A percentile compares a stretch with the other conserved stretches of the same genome.
phyloP scores from a whole-genome alignment of 1,284 basidiomycete genomes.

The Leccinum griseonigrum region DNA sequence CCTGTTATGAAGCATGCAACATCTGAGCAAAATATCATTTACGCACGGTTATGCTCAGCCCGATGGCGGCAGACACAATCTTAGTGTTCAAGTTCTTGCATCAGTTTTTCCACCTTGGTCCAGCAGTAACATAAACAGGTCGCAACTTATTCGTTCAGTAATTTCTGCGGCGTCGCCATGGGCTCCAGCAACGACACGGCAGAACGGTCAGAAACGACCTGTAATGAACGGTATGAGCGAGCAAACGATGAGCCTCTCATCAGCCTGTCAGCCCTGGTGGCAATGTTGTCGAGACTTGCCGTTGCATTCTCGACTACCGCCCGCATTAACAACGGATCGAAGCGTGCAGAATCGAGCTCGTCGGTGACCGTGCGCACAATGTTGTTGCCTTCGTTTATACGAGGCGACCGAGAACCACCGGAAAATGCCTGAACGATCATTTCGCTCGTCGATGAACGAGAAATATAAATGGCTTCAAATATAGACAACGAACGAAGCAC shows the following conservation, averaged over 20 bases:
- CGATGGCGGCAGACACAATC: conserved; percentile 57
- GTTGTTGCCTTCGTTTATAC: conserved; percentile 71
- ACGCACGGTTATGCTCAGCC: conserved; percentile 61
- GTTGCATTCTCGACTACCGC: conserved; percentile 74
- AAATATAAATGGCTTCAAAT: conserved; percentile 84
- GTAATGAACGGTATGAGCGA: background rate
- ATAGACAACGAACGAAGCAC: conserved; percentile 78
- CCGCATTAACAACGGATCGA: conserved; percentile 82
- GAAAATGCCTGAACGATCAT: conserved; percentile 71
- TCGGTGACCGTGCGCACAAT: conserved; percentile 79
- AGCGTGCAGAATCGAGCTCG: conserved; percentile 89
- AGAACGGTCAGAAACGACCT: conserved; percentile 78
- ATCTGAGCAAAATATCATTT: background rate
- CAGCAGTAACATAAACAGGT: conserved; percentile 82
- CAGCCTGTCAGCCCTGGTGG: conserved; percentile 62
- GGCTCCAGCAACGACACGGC: conserved; percentile 77
- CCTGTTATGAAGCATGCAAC: conserved; percentile 25
- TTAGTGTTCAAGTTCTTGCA: conserved; percentile 60
- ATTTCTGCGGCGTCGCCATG: conserved; percentile 73
- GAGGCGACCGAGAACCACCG: conserved; percentile 64
- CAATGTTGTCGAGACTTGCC: conserved; percentile 64
- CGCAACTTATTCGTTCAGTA: conserved; percentile 66
- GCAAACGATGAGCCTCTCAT: conserved; percentile 43
- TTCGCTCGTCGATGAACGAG: conserved; percentile 74
- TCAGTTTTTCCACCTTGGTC: conserved; percentile 64